Percentiles rank a stretch among this genome's conserved stretches.
These are phyloP conservation scores for Pueraria montana DNA, from an alignment of 306 rosid species.

Conservation along the genomic window DNA sequence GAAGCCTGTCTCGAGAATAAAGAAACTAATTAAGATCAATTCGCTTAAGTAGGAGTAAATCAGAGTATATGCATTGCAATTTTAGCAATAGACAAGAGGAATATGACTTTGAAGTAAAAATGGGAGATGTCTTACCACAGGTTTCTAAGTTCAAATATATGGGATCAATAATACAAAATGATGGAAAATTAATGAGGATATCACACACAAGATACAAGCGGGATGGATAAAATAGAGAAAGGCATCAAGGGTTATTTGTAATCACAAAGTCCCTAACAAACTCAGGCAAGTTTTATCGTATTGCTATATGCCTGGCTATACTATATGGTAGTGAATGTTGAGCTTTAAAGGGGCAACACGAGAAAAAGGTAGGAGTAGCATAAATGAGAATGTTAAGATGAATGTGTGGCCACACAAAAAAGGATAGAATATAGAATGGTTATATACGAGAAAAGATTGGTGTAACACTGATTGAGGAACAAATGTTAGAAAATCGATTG, in stretches of 20 bases:
- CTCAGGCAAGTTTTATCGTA: neutral
- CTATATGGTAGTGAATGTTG: neutral
- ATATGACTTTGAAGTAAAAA: neutral
- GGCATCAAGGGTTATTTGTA: neutral
- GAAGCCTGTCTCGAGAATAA: conserved; percentile 70
- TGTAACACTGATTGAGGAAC: neutral
- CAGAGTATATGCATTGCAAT: neutral
- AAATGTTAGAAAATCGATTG: neutral
- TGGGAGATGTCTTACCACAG: neutral
- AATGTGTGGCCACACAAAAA: neutral
- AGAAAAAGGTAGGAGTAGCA: neutral
- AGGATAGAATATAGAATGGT: neutral
- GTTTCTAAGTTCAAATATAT: neutral
- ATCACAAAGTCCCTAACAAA: neutral
- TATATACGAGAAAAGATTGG: neutral
- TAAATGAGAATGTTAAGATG: neutral
- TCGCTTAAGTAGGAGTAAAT: neutral
- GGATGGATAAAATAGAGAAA: neutral
- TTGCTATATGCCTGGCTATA: neutral
- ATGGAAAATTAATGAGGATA: neutral
- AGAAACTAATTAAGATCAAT: conserved; percentile 8
- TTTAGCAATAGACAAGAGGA: neutral
- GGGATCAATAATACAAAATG: neutral
- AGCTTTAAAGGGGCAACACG: neutral
- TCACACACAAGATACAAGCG: neutral